Evolutionary conservation across 2,329 filamentous ascomycete genomes (phyloP), one percentile per base, ranked within the genome.

Genomic region (Penicillium corylophilum): DNA sequence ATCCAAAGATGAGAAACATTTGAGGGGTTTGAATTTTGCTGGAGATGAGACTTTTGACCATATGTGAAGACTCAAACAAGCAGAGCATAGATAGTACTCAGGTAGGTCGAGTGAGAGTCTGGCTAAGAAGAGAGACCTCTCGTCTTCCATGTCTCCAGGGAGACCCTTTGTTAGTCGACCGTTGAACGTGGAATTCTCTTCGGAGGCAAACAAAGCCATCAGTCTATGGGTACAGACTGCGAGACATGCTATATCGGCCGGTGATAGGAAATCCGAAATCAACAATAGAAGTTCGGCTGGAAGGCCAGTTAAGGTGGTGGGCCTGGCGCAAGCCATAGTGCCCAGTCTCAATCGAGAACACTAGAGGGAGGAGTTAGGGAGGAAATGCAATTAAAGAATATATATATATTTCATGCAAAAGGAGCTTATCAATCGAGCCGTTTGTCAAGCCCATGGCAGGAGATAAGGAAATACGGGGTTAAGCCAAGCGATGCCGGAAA

Each of bases 81-180:
- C 38, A 5, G 29, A 47, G n/a, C 48, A 58, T 33, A 54, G 35
- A 35, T 56, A 38, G n/a, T 58, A 56, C 26, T 52, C 36, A 10
- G 44, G 45, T 28, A 47, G 29, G 36, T 44, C 10, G 35, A 46
- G 41, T 36, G 28, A 26, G 33, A 53, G 46, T 36, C 46, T 42
- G 42, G 42, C 29, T 10, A 46, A 20, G 16, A 49, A 38, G 13
- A 46, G 31, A 20, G 44, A 26, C 23, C 33, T 23, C 44, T 46
- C 31, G 16, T 28, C 35, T 24, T 23, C n/a, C 44, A 46, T 46
- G 18, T 29, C 23, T 29, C 44, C 44, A 7, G 44, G 44, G 7
- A n/a, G 33, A 23, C 33, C n/a, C 39, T n/a, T 26, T 16, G 15
- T 20, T 24, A 46, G 31, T 39, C 33, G 44, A 16, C 15, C 16